These are phyloP conservation scores for Gossypium australe DNA, from an alignment of 345 rosid genomes.

Conservation along the genomic window DNA sequence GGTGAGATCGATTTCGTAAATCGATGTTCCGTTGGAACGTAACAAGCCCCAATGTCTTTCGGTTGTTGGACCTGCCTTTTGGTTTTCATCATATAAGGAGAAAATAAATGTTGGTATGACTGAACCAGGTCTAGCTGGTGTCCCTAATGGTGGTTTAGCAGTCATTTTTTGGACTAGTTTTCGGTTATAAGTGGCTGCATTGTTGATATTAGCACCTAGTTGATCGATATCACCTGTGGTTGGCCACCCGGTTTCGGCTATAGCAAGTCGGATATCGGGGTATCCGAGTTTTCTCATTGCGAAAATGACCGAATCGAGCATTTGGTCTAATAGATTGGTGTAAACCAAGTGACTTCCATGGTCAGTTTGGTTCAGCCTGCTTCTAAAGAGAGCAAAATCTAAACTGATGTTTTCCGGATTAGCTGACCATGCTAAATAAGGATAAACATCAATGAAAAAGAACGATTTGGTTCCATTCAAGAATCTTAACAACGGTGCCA, in stretches of 20 bases:
- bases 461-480: slow-evolving; percentile 59
- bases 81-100: slow-evolving; percentile 64
- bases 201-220: slow-evolving; percentile 54
- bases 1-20: slow-evolving; percentile 52
- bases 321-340: slow-evolving; percentile 71
- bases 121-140: slow-evolving; percentile 68
- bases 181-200: slow-evolving; percentile 76
- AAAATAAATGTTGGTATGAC: slow-evolving; percentile 56
- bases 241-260: slow-evolving; percentile 96
- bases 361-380: slow-evolving; percentile 46
- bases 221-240: slow-evolving; percentile 60
- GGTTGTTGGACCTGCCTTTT: slow-evolving; percentile 40
- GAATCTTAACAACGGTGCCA: slow-evolving; percentile 56
- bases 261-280: slow-evolving; percentile 37
- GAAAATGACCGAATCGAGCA: slow-evolving; percentile 60
- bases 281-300: slow-evolving; percentile 67
- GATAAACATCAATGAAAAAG: slow-evolving; percentile 72
- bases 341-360: slow-evolving; percentile 44
- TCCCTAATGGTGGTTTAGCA: slow-evolving; percentile 47
- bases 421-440: slow-evolving; percentile 68
- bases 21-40: slow-evolving; percentile 37
- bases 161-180: slow-evolving; percentile 52
- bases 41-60: slow-evolving; percentile 82
- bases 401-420: slow-evolving; percentile 36
- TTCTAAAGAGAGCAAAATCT: slow-evolving; percentile 46